Base-by-base conservation (phyloP, 148 eudicot species). In the Persicaria maculosa region DNA sequence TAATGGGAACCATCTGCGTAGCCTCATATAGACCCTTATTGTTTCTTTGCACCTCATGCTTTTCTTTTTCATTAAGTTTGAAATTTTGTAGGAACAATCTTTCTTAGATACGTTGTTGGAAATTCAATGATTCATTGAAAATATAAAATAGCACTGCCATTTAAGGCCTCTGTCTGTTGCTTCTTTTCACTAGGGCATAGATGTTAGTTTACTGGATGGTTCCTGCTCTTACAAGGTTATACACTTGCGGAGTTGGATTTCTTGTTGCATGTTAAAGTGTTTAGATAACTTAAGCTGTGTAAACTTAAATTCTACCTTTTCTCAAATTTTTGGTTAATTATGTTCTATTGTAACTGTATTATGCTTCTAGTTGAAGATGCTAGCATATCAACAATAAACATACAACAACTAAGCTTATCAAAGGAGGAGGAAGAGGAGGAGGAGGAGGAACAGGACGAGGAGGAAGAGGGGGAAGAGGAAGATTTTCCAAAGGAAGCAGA, bases 401-500 rank as follows among this genome's bases (percentile, higher is more conserved):
- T 94, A 76, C 88, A 91, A 74, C 88, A 84, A 70, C 79, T 91
- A 67, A 87, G 80, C 77, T 76, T 93, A 61, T 82, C 80, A 9
- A 78, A 85, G 71, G 90, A 86, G 61, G 87, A 89, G 9, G 78
- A 77, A 15, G 12, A 48, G 12, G 11, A 48, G 12, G 52, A 48
- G 9, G 78, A 77, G 17, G 12, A 48, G 12, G 52, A 48, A 8
- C 12, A 48, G 12, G 52, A 48, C 12, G 52, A 48, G 3, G 52
- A 48, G 12, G 9, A 48, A 9, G 52, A 48, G 52, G 52, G 0
- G 52, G 52, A 48, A 48, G 59, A 54, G n/a, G 59, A 54, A 15
- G 85, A 71, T 65, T 68, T 78, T 47, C 77, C 82, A 19, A 61
- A 83, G 70, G 97, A 89, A 76, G 91, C 81, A 22, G 87, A 85